Evolutionary conservation across 2,329 filamentous ascomycete genomes (phyloP).

Genomic region (Leptosphaerulina australis): DNA sequence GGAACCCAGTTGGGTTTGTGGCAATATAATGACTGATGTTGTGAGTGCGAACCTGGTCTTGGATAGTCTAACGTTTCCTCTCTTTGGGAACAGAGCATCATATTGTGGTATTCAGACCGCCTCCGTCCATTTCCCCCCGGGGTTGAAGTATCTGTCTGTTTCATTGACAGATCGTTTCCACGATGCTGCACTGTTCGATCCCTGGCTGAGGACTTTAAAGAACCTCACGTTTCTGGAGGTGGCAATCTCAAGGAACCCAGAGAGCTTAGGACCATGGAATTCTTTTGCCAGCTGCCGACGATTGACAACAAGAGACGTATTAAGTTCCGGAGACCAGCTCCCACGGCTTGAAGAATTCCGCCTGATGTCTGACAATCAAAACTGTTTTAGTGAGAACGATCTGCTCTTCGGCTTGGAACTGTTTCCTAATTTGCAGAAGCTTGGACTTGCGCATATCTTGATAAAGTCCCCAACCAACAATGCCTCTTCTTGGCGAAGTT

Average conservation of each 20-base stretch:
- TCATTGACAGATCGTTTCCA: neutral
- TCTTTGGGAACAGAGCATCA: constrained; percentile 3
- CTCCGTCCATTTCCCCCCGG: neutral
- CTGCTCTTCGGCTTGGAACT: neutral
- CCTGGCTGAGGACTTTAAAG: neutral
- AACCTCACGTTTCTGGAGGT: constrained; percentile 7
- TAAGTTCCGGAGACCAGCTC: neutral
- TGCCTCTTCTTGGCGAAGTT: neutral
- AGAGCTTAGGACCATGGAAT: neutral
- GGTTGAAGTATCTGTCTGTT: constrained; percentile 4
- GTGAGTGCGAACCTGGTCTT: neutral
- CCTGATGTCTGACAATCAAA: constrained; percentile 11
- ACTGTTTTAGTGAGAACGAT: neutral
- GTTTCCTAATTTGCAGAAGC: constrained; percentile 5
- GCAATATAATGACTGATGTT: neutral
- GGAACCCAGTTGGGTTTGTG: neutral
- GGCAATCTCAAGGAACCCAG: neutral
- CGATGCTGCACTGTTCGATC: neutral
- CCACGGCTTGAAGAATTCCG: constrained; percentile 1
- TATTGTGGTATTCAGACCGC: neutral
- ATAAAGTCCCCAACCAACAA: constrained; percentile 1
- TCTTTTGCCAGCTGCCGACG: neutral
- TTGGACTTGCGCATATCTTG: constrained; percentile 9
- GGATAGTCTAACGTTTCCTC: neutral
- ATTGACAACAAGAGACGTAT: neutral